These are phyloP conservation scores for Mortierella sp. DNA, from an alignment of 371 early-diverging fungal species.

Conservation along the genomic window DNA sequence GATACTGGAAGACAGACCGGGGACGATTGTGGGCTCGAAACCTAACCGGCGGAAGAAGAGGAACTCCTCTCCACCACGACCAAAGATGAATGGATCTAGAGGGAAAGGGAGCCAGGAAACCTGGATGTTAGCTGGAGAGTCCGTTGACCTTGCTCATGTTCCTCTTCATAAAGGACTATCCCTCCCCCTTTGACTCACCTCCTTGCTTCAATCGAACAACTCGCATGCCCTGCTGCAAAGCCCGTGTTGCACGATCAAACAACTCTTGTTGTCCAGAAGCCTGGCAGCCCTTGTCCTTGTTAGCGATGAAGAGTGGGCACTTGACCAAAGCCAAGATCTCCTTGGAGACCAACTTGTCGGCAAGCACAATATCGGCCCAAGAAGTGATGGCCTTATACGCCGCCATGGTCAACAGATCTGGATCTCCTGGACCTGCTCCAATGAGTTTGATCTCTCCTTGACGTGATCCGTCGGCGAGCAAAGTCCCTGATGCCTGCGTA, in stretches of 20 bases:
- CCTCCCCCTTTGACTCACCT: conserved; percentile 47
- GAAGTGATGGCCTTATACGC: conserved; percentile 73
- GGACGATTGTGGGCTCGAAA: conserved; percentile 76
- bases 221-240: conserved; percentile 68
- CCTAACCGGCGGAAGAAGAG: conserved; percentile 76
- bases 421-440: conserved; percentile 92
- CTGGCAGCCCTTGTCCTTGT: conserved; percentile 82
- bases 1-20: conserved; percentile 85
- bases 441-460: conserved; percentile 57
- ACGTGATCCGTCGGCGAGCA: neutral
- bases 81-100: conserved; percentile 90
- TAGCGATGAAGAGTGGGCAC: conserved; percentile 70
- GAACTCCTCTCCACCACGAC: conserved; percentile 93
- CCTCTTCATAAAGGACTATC: neutral
- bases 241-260: conserved; percentile 72
- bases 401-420: conserved; percentile 81
- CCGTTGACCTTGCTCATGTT: neutral
- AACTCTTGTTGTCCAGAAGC: conserved; percentile 86
- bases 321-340: conserved; percentile 68
- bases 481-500: neutral
- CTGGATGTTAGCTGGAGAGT: neutral
- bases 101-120: neutral
- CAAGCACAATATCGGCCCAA: conserved; percentile 82
- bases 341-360: conserved; percentile 86
- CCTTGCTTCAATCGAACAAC: conserved; percentile 93